Evolutionary conservation across 2,329 filamentous ascomycete species (phyloP), one percentile per base, ranked within the genome.

Genomic region (Pestalotiopsis sp.): DNA sequence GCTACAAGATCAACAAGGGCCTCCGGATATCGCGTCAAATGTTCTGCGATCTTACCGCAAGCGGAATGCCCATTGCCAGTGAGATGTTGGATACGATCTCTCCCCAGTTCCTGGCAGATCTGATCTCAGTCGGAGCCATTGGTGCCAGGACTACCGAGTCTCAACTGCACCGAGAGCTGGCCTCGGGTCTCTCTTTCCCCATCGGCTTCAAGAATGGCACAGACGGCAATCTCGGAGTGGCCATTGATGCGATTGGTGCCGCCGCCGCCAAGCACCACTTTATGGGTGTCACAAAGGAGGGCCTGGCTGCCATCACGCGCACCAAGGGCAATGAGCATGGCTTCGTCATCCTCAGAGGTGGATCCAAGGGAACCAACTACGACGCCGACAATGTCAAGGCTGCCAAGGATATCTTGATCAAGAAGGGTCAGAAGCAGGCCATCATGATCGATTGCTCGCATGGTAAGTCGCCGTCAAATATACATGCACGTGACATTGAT

Each of bases 121-220:
- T 97, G 75, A 95, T 99, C 81, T 97, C 94, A 0, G 91, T 98
- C 31, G 96, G 96, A 70, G 96, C 96, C 69, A 97, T 99, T 77
- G 96, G 96, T 71, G 96, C 96, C 58, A 90, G 96, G 73, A 99
- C 96, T 58, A 99, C 96, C 64, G 96, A 99, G 85, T 96, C 93
- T 68, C 96, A 99, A 84, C 87, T 98, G 73, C 96, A 99, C 84
- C 92, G 96, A 72, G 96, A 99, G 85, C 89, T 99, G 71, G 96
- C 96, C 4, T 97, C 93, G 36, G 96, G 96, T 75, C 88, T 98
- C 66, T 97, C 93, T 68, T 98, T 98, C 91, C 96, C 96, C 25
- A 95, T 99, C 73, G 96, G 96, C 69, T 99, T 98, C 92, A 99
- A 99, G 90, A 99, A 99, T 82, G 96, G 96, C 71, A 99, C 96